phyloP scores from a whole-genome alignment of 306 rosid genomes.

The Castanopsis chinensis region DNA sequence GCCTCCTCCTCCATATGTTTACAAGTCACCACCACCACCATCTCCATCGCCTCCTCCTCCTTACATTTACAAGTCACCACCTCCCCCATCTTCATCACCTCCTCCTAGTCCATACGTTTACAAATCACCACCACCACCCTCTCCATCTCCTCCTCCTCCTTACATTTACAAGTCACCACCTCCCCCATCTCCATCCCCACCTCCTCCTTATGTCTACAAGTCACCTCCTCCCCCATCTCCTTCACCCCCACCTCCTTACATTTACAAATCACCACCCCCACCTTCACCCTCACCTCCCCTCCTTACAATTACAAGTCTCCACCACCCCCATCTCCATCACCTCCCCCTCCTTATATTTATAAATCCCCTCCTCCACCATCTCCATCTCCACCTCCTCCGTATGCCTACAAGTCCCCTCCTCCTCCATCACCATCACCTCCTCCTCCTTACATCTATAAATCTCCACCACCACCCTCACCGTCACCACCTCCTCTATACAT shows the following conservation, averaged over 20 bases:
- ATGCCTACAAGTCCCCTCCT: not conserved
- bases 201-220: not conserved
- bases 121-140: too few relatives aligned
- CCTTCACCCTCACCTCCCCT: not conserved
- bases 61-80: too few relatives aligned
- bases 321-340: not conserved
- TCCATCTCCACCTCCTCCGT: not conserved
- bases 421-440: not conserved
- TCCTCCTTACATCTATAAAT: not conserved
- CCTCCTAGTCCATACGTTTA: too few relatives aligned
- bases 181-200: not conserved
- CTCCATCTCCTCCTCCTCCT: too few relatives aligned
- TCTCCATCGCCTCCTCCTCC: too few relatives aligned
- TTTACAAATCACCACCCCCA: too few relatives aligned
- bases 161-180: not conserved
- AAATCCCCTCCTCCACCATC: not conserved
- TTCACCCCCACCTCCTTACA: not conserved
- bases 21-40: too few relatives aligned
- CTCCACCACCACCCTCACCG: not conserved
- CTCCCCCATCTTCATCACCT: too few relatives aligned
- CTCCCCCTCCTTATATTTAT: not conserved
- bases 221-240: not conserved
- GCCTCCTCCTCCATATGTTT: too few relatives aligned
- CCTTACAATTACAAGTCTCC: not conserved
- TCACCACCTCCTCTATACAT: not conserved